Conservation (phyloP, 306 rosid species). For the Albizia julibrissin region DNA sequence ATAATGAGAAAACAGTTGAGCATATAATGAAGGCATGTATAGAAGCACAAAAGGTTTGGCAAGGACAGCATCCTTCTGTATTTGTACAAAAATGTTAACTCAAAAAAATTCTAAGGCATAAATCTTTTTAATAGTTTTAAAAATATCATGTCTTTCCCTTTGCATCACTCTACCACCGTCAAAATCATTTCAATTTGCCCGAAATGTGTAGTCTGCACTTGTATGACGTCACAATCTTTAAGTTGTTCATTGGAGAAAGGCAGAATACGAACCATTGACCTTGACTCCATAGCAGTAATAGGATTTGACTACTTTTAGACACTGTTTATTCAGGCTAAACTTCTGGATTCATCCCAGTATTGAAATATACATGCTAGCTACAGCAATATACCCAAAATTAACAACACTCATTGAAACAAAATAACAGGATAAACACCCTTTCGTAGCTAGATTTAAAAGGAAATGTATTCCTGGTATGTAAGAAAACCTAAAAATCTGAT, state of each 20-base stretch:
- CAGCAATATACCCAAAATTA: slow-evolving; percentile 6
- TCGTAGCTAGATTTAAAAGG: neutral
- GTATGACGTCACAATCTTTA: neutral
- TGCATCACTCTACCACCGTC: slow-evolving; percentile 7
- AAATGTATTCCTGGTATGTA: slow-evolving; percentile 19
- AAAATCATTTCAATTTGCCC: slow-evolving; percentile 31
- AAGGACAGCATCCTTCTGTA: neutral
- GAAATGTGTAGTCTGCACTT: neutral
- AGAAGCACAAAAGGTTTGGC: slow-evolving; percentile 10
- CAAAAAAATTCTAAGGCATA: neutral
- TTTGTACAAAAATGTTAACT: slow-evolving; percentile 16
- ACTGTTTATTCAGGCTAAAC: slow-evolving; percentile 6
- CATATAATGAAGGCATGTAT: slow-evolving; percentile 17
- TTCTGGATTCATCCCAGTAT: slow-evolving; percentile 25
- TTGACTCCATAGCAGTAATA: no score
- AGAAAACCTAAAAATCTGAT: slow-evolving; percentile 9
- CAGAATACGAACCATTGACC: slow-evolving; percentile 13
- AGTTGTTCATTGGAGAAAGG: neutral
- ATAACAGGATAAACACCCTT: slow-evolving; percentile 12
- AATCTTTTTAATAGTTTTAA: slow-evolving; percentile 13
- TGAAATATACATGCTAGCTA: slow-evolving; percentile 10
- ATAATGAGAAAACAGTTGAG: slow-evolving; percentile 28
- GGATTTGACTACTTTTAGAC: no score
- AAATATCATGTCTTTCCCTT: slow-evolving; percentile 11
- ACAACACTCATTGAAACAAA: neutral